Conservation (phyloP, 2,329 filamentous ascomycete species). For the Ilyonectria robusta region DNA sequence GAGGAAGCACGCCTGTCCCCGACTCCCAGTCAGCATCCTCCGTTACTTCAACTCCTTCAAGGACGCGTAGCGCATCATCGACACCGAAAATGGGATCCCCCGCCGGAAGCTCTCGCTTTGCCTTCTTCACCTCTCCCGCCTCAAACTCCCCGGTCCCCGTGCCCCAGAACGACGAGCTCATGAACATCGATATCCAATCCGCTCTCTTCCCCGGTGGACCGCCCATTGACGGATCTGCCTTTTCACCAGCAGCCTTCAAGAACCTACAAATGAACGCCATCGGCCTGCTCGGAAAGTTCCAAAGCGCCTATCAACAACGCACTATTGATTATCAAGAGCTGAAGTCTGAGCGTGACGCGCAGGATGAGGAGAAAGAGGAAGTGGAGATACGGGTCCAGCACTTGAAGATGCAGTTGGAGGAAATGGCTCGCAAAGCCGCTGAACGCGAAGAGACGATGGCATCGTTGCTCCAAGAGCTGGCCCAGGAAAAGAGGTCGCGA, state of each 20-base stretch:
- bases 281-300: conserved; percentile 69
- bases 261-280: conserved; percentile 72
- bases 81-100: conserved; percentile 54
- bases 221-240: conserved; percentile 62
- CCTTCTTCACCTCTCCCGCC: conserved; percentile 60
- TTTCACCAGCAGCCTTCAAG: conserved; percentile 73
- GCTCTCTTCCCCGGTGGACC: conserved; percentile 65
- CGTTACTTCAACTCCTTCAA: conserved; percentile 17
- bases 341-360: conserved; percentile 66
- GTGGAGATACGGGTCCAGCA: conserved; percentile 66
- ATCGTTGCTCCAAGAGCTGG: conserved; percentile 65
- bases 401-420: conserved; percentile 72
- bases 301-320: conserved; percentile 70
- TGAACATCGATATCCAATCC: conserved; percentile 68
- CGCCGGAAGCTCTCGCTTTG: conserved; percentile 57
- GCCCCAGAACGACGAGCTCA: conserved; percentile 66
- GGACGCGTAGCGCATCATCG: conserved; percentile 40
- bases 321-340: conserved; percentile 66
- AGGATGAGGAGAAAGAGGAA: conserved; percentile 70
- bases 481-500: conserved; percentile 64
- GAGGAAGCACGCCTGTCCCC: conserved; percentile 28
- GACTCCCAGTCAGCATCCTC: conserved; percentile 32
- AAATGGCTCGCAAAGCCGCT: conserved; percentile 67
- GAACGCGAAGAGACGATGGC: conserved; percentile 68
- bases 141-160: conserved; percentile 41